Evolutionary conservation across 2,329 filamentous ascomycete species (phyloP).

Genomic region (Aspergillus sp.): DNA sequence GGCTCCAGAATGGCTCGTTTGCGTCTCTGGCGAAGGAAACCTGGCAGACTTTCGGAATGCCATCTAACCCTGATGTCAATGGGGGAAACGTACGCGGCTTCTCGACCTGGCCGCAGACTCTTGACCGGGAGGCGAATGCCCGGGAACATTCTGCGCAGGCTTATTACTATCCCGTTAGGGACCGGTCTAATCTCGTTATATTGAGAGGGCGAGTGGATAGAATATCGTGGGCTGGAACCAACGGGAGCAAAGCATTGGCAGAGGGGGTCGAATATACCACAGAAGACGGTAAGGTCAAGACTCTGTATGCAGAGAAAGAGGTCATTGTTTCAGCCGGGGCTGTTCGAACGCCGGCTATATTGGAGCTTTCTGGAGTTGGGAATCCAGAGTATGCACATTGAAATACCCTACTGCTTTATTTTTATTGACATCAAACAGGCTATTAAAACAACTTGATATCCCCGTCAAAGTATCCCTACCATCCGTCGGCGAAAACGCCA

Average conservation of each 20-base stretch:
- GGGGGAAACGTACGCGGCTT: slow-evolving; percentile 47
- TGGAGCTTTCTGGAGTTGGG: slow-evolving; percentile 63
- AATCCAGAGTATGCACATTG: slow-evolving; percentile 23
- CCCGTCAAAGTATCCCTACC: slow-evolving; percentile 28
- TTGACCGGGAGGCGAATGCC: slow-evolving; percentile 38
- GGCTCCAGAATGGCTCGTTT: slow-evolving; percentile 22
- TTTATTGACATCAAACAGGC: slow-evolving; percentile 2
- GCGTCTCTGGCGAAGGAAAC: slow-evolving; percentile 35
- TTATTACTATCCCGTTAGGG: slow-evolving; percentile 47
- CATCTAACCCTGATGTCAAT: slow-evolving; percentile 44
- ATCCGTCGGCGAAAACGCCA: slow-evolving; percentile 51
- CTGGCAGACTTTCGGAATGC: slow-evolving; percentile 33
- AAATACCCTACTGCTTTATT: neutral
- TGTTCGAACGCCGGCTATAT: slow-evolving; percentile 55
- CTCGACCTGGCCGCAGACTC: slow-evolving; percentile 42
- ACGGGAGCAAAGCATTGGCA: neutral
- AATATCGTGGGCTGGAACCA: slow-evolving; percentile 9
- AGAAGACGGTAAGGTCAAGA: slow-evolving; percentile 21
- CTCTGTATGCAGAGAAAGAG: slow-evolving; percentile 45
- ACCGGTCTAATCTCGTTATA: slow-evolving; percentile 45
- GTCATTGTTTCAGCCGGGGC: slow-evolving; percentile 62
- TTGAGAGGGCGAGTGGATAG: slow-evolving; percentile 1
- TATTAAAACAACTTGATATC: slow-evolving; percentile 28
- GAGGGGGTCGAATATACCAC: slow-evolving; percentile 18
- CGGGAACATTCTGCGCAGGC: slow-evolving; percentile 50